Evolutionary conservation across 2,329 filamentous ascomycete species (phyloP), one percentile per base, ranked within the genome.

Genomic region (Falciphora oryzae): DNA sequence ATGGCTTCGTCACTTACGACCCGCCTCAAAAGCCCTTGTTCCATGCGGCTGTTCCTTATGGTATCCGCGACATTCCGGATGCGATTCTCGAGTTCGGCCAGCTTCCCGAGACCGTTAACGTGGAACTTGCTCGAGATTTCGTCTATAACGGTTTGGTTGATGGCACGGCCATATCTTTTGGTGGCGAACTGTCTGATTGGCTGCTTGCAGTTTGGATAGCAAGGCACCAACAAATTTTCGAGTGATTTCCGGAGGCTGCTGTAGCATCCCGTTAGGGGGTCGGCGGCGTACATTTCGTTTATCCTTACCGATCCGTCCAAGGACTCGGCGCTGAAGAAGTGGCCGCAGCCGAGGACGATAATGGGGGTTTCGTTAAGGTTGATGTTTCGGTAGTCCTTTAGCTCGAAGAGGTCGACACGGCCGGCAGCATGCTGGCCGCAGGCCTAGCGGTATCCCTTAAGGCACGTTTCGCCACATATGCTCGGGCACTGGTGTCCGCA

Each of bases 401-500:
- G 76, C 70, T 81, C 75, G 35, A 89, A 77, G 53, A 85, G 79
- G 68, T 91, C 80, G 67, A 84, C 85, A 29, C 29, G 29, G 2
- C 73, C 66, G 6, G 73, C 75, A 1, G 75, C 13, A 74, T 73
- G 0, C 69, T 68, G 1, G 29, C 75, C 80, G 68, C 88, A 91
- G 0, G 70, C 67, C 65, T 90, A 86, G 69, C 89, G 91, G 68
- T 79, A 86, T 1, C 66, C 68, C 1, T 71, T 61, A 0, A 86
- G 88, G 66, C 89, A 92, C 0, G 65, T 65, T 70, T 91, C 89
- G 1, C 88, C 88, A 68, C 88, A 91, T 1, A 89, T 66, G 0
- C 83, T 85, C 0, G 87, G 87, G 56, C 77, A 91, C 70, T 79
- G 83, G 71, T 91, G 87, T 0, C 84, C 83, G 69, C 89, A 91